Evolutionary conservation across 805 yeast species (phyloP).

Genomic region (Yarrowia sp.): DNA sequence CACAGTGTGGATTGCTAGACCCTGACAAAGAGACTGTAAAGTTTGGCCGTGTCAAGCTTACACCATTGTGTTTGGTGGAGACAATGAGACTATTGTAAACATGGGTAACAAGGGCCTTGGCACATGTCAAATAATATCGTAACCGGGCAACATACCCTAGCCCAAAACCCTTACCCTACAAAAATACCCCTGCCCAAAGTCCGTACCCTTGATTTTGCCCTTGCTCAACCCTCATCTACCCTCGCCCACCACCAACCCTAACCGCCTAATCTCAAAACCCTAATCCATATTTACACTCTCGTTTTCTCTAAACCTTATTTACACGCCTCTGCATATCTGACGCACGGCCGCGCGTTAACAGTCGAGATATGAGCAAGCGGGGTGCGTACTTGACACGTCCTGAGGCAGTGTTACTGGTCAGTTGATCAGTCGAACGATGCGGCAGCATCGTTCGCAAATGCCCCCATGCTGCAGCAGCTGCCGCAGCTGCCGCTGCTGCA

Average conservation of each 20-base stretch:
- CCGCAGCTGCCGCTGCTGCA: too few relatives aligned
- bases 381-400: neutral
- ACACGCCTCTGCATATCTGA: neutral
- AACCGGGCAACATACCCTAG: too few relatives aligned
- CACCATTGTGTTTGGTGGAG: slow-evolving; percentile 25
- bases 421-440: too few relatives aligned
- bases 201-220: too few relatives aligned
- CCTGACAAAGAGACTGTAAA: slow-evolving; percentile 27
- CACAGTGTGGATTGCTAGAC: slow-evolving; percentile 26
- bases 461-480: slow-evolving; percentile 1
- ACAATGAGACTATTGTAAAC: slow-evolving; percentile 23
- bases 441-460: too few relatives aligned
- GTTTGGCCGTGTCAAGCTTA: slow-evolving; percentile 7
- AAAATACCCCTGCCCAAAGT: too few relatives aligned
- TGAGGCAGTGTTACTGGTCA: neutral
- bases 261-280: neutral
- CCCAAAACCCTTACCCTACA: too few relatives aligned
- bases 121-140: neutral
- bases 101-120: neutral
- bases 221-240: too few relatives aligned
- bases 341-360: neutral
- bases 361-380: slow-evolving; percentile 19
- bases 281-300: slow-evolving; percentile 20
- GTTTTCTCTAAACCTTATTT: slow-evolving; percentile 1
- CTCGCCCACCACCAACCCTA: neutral